A percentile compares a stretch with the other conserved stretches of the same genome.
phyloP scores from a whole-genome alignment of 192 early-diverging fungal genomes.

The Podila horticola region DNA sequence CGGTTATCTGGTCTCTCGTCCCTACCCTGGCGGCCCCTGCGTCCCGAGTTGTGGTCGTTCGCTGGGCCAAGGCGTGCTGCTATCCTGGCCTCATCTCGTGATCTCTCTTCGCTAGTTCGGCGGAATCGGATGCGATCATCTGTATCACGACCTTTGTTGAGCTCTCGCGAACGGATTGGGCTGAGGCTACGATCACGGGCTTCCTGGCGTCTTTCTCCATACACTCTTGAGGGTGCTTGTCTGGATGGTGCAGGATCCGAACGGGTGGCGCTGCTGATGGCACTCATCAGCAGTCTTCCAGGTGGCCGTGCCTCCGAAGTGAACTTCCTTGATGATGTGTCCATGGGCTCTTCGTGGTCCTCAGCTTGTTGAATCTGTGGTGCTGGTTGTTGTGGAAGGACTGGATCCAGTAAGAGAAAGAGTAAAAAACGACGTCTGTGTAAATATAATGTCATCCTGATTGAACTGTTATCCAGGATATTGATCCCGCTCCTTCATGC shows the following conservation, averaged over 20 bases:
- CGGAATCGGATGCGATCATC: conserved; percentile 34
- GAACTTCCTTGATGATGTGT: conserved; percentile 2
- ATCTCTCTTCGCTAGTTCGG: conserved; percentile 20
- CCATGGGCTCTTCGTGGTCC: not conserved
- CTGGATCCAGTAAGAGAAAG: not conserved
- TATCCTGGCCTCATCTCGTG: conserved; percentile 27
- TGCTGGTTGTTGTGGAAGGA: not conserved
- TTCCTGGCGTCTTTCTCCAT: conserved; percentile 13
- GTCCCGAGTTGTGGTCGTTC: not conserved
- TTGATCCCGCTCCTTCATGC: no score
- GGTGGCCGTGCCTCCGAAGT: conserved; percentile 13
- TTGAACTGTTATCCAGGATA: no score
- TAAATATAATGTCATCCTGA: no score
- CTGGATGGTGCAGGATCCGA: conserved; percentile 8
- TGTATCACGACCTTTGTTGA: not conserved
- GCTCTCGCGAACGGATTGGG: conserved; percentile 24
- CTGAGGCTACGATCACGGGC: conserved; percentile 28
- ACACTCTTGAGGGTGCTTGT: conserved; percentile 36
- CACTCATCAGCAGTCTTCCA: conserved; percentile 29
- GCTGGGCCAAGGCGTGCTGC: conserved; percentile 27
- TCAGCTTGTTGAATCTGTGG: not conserved
- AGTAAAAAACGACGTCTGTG: no score
- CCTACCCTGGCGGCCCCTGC: conserved; percentile 11
- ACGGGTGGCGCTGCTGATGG: conserved; percentile 33
- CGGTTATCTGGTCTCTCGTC: conserved; percentile 20